Conservation (phyloP, 2,329 filamentous ascomycete species). For the Colletotrichum lindemuthianum region DNA sequence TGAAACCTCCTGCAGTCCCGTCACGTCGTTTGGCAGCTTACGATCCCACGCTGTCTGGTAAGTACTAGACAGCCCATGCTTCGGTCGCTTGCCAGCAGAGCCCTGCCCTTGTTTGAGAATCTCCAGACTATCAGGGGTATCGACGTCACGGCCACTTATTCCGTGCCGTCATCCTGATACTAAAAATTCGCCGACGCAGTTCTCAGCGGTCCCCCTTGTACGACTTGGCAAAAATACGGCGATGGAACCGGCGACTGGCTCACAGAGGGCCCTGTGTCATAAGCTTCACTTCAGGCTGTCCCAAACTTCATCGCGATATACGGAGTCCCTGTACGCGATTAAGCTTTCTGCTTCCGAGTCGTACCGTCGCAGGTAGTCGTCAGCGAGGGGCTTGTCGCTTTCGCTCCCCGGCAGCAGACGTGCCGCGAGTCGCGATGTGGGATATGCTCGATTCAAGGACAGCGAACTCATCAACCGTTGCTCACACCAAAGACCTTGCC, state of each 20-base stretch:
- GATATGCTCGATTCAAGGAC: too few relatives aligned
- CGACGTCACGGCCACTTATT: neutral
- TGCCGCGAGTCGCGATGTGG: too few relatives aligned
- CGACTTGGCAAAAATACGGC: neutral
- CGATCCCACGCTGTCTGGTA: slow-evolving; percentile 20
- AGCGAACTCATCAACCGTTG: too few relatives aligned
- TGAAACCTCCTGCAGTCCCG: slow-evolving; percentile 27
- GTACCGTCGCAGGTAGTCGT: too few relatives aligned
- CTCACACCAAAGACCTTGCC: too few relatives aligned
- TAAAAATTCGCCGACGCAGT: neutral
- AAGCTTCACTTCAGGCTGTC: slow-evolving; percentile 16
- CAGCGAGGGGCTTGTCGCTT: too few relatives aligned
- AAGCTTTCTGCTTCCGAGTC: neutral
- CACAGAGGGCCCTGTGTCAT: slow-evolving; percentile 13
- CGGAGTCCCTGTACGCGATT: neutral
- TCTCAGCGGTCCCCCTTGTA: slow-evolving; percentile 6
- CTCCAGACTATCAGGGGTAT: slow-evolving; percentile 1
- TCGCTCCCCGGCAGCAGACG: too few relatives aligned
- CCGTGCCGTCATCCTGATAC: neutral
- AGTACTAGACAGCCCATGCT: neutral
- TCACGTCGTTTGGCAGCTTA: slow-evolving; percentile 27
- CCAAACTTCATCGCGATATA: slow-evolving; percentile 16
- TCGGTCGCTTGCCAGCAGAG: neutral
- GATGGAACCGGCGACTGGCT: neutral
- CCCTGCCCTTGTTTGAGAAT: slow-evolving; percentile 12